Conservation (phyloP, 495 filamentous ascomycete species). For the Thozetella sp. region DNA sequence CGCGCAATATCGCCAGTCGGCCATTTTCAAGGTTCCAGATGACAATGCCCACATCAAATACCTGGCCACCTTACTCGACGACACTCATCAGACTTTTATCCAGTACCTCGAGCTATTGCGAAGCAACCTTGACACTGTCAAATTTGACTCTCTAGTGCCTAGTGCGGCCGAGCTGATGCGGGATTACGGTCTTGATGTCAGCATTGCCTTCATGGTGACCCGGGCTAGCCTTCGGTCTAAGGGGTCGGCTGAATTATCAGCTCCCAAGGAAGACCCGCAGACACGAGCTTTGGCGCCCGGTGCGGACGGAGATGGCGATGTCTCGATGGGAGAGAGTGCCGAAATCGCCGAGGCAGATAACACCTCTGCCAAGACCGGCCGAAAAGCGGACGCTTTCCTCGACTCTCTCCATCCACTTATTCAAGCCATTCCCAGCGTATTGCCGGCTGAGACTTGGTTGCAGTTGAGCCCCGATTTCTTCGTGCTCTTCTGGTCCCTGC, state of each 20-base stretch:
- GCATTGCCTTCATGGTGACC: conserved; percentile 86
- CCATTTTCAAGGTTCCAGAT: conserved; percentile 70
- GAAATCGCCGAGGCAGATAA: conserved; percentile 18
- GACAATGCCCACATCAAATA: conserved; percentile 76
- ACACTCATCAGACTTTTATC: conserved; percentile 78
- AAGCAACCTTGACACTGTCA: conserved; percentile 71
- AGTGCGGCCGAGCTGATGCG: conserved; percentile 69
- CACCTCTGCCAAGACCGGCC: conserved; percentile 15
- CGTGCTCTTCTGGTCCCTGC: conserved; percentile 90
- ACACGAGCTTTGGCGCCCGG: conserved; percentile 17
- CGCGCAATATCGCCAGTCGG: conserved; percentile 83
- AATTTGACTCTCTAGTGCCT: conserved; percentile 85
- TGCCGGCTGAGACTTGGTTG: conserved; percentile 67
- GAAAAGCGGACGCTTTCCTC: conserved; percentile 58
- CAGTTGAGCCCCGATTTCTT: conserved; percentile 77
- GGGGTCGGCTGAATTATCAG: conserved; percentile 34
- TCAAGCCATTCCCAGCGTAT: conserved; percentile 58
- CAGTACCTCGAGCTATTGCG: conserved; percentile 91
- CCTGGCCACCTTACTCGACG: conserved; percentile 82
- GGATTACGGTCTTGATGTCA: conserved; percentile 79
- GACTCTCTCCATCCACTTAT: conserved; percentile 79
- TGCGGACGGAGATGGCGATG: conserved; percentile 40
- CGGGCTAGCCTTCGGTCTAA: conserved; percentile 64
- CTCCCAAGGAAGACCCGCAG: conserved; percentile 21
- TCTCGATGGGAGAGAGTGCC: conserved; percentile 30